Percentiles rank a stretch among this genome's conserved stretches.
Conservation (phyloP, 2,329 filamentous ascomycete genomes). For the Pseudofabraea citricarpa region DNA sequence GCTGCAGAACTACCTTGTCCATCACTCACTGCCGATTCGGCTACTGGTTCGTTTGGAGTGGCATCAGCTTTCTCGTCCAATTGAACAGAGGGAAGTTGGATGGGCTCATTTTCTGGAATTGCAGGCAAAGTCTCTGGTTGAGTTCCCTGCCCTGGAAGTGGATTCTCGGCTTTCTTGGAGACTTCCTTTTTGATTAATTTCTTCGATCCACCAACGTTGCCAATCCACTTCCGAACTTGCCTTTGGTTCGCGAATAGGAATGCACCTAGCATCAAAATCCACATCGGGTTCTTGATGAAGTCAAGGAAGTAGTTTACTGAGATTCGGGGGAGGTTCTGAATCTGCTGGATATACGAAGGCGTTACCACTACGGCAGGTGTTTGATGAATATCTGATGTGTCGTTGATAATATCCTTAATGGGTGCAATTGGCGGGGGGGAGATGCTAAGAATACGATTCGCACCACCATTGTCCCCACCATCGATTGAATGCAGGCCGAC, state of each 20-base stretch:
- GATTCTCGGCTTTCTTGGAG: conserved; percentile 7
- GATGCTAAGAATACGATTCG: conserved; percentile 34
- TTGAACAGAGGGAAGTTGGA: conserved; percentile 6
- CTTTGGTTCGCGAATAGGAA: conserved; percentile 20
- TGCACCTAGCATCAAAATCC: conserved; percentile 28
- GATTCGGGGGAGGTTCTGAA: conserved; percentile 45
- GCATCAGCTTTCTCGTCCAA: conserved; percentile 6
- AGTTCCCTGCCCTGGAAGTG: conserved; percentile 1
- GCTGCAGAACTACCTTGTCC: not conserved
- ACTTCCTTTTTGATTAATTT: conserved; percentile 13
- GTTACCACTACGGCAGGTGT: conserved; percentile 30
- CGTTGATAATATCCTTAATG: not conserved
- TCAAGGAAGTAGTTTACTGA: conserved; percentile 47
- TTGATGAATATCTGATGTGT: conserved; percentile 5
- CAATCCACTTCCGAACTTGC: conserved; percentile 25
- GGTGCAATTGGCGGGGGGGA: not conserved
- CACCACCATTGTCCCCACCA: conserved; percentile 34
- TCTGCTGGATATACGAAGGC: conserved; percentile 36
- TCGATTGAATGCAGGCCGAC: conserved; percentile 69
- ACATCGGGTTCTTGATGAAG: conserved; percentile 47
- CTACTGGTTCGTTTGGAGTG: not conserved
- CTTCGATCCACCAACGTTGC: conserved; percentile 21
- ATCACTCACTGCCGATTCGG: not conserved
- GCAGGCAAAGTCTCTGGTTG: not conserved
- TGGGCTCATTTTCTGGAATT: conserved; percentile 11